Percentiles rank a stretch among this genome's conserved stretches.
These are phyloP conservation scores for Leccinum imitatum DNA, from an alignment of 768 basidiomycete genomes.

Conservation along the genomic window DNA sequence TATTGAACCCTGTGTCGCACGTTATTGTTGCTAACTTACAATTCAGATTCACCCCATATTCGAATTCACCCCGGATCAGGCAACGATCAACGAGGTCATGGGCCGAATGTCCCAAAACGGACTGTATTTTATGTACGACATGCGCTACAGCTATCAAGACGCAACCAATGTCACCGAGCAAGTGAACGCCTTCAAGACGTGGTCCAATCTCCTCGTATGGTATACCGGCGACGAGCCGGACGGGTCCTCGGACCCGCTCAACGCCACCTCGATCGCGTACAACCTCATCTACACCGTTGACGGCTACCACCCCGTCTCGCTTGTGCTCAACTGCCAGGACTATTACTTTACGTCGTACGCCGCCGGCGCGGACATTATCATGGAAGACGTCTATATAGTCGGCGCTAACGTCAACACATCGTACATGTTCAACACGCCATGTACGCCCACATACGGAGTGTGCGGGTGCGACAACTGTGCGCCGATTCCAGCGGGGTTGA, in stretches of 20 bases:
- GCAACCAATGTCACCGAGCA: slow-evolving; percentile 56
- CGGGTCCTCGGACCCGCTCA: slow-evolving; percentile 62
- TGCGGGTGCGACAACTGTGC: slow-evolving; percentile 72
- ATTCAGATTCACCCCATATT: slow-evolving; percentile 68
- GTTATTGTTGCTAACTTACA: slow-evolving; percentile 7
- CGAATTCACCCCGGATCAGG: slow-evolving; percentile 54
- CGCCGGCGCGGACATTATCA: slow-evolving; percentile 63
- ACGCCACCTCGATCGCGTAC: slow-evolving; percentile 50
- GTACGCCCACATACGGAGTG: slow-evolving; percentile 63
- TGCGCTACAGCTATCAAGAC: slow-evolving; percentile 72
- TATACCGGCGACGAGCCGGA: slow-evolving; percentile 76
- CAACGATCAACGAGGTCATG: slow-evolving; percentile 45
- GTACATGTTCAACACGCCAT: slow-evolving; percentile 56
- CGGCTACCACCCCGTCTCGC: slow-evolving; percentile 64
- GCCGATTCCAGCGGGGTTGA: slow-evolving; percentile 41
- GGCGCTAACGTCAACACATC: slow-evolving; percentile 65
- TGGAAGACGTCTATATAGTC: slow-evolving; percentile 56
- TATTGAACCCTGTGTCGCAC: neutral
- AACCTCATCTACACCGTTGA: slow-evolving; percentile 61
- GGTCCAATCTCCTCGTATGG: slow-evolving; percentile 67
- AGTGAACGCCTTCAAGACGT: slow-evolving; percentile 65
- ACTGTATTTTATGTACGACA: slow-evolving; percentile 76
- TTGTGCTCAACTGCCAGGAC: slow-evolving; percentile 66
- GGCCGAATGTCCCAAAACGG: slow-evolving; percentile 66
- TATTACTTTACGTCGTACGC: slow-evolving; percentile 61